Evolutionary conservation across 208 protist genomes (phyloP).

Genomic region (Acanthamoeba royreba): DNA sequence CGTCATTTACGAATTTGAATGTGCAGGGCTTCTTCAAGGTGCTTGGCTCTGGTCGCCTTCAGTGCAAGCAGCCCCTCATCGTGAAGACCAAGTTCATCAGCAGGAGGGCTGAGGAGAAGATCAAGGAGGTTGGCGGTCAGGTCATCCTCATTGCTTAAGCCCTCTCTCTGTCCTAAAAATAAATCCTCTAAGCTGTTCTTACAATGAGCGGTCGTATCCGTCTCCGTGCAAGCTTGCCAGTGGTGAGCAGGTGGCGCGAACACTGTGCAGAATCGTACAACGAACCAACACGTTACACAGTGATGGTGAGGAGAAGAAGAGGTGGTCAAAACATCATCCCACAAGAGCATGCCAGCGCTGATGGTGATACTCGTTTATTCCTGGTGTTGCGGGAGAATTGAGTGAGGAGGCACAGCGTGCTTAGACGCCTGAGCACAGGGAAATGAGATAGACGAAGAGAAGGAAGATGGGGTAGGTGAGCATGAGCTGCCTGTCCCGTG

Average conservation of each 20-base stretch:
- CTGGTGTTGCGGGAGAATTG: not conserved
- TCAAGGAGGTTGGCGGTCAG: slow-evolving; percentile 97
- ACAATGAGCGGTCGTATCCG: no score
- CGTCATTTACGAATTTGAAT: not conserved
- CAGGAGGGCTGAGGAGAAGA: slow-evolving; percentile 98
- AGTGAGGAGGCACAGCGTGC: not conserved
- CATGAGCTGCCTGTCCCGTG: not conserved
- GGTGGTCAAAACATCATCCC: no score
- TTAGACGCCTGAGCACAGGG: slow-evolving; percentile 26
- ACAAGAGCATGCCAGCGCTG: no score
- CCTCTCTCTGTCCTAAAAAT: not conserved
- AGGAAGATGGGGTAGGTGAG: slow-evolving; percentile 49
- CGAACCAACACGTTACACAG: no score
- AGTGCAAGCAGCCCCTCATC: slow-evolving; percentile 94
- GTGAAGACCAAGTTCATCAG: slow-evolving; percentile 99
- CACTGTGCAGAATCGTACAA: no score
- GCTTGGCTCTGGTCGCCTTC: slow-evolving; percentile 97
- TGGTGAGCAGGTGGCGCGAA: no score
- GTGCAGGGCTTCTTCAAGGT: slow-evolving; percentile 98
- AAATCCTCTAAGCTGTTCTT: not conserved
- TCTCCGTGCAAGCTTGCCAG: no score
- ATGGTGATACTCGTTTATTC: not conserved
- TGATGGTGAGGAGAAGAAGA: no score
- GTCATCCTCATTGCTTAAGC: slow-evolving; percentile 96
- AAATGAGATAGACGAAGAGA: slow-evolving; percentile 53